Evolutionary conservation across 2,329 filamentous ascomycete genomes (phyloP), one percentile per base, ranked within the genome.

Genomic region (Thelonectria olida): DNA sequence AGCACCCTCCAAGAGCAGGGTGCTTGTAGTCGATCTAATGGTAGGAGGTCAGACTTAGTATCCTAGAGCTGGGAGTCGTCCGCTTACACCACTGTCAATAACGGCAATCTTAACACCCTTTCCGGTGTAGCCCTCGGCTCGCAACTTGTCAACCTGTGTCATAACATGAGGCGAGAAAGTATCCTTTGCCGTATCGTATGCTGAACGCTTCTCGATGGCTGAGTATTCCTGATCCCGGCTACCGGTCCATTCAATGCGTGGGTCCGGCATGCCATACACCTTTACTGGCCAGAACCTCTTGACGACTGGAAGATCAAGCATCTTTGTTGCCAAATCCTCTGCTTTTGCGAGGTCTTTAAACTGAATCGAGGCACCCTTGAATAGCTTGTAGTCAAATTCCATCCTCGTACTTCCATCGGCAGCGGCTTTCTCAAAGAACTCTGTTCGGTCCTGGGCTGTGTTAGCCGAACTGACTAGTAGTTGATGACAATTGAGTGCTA

Each of bases 1-100:
- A 90, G 68, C 88, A 88, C 47, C 86, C 87, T 15, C 88, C 88
- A 0, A 91, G 81, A 25, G 86, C 85, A 2, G 87, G 85, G 67
- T 90, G 88, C 1, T 77, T 81, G 69, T 89, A 90, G 70, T 90
- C 88, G 48, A 88, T 76, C 82, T 84, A 42, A 17, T 5, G 6
- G 20, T 25, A 9, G 36, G 12, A 7, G 23, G 23, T 49, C 8
- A 31, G 22, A 20, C 13, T 22, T 10, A 17, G 8, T 20, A 3
- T 13, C 0, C 2, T 2, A 4, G 13, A 20, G n/a, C 1, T 9
- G 20, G 28, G 25, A n/a, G 15, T 5, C 5, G 8, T 17, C 15
- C 27, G 78, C 82, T 74, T 79, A 84, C 82, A 69, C 84, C 84
- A 20, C 80, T 84, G 69, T 87, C 85, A 25, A 87, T 77, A 12